phyloP scores from a whole-genome alignment of 331 rosid species.

The Ulmus americana region DNA sequence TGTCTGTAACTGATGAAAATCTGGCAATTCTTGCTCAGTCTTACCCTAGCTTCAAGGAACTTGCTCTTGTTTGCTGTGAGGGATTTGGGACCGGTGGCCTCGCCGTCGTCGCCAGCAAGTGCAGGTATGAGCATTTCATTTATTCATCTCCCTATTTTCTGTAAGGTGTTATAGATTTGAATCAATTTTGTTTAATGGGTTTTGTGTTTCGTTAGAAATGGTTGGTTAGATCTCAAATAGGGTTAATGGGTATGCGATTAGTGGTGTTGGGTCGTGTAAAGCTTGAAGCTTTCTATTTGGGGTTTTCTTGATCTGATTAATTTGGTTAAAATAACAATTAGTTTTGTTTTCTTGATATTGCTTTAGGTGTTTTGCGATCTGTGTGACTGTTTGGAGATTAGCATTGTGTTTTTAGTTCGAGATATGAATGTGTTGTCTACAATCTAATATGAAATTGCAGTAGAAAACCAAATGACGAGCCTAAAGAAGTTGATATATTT shows the following conservation, averaged over 20 bases:
- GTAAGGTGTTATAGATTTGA: neutral
- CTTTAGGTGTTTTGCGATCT: conserved; percentile 2
- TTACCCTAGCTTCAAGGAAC: conserved; percentile 49
- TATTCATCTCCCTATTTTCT: neutral
- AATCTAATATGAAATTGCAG: conserved; percentile 7
- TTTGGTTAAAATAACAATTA: neutral
- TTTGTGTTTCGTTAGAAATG: neutral
- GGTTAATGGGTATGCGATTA: neutral
- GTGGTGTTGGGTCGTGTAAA: neutral
- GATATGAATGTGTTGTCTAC: neutral
- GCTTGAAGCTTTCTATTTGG: neutral
- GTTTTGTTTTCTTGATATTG: conserved; percentile 9
- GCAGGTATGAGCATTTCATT: conserved; percentile 45
- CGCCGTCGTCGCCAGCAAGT: conserved; percentile 50
- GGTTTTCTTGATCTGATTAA: conserved; percentile 14
- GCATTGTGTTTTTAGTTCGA: neutral
- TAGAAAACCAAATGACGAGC: conserved; percentile 7
- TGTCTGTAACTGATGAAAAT: conserved; percentile 59
- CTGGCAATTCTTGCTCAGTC: conserved; percentile 45
- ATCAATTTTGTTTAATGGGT: neutral
- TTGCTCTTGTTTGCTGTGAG: conserved; percentile 68
- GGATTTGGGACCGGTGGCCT: conserved; percentile 71
- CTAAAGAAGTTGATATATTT: conserved; percentile 10
- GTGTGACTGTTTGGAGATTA: neutral
- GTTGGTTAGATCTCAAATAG: conserved; percentile 3